A percentile compares a stretch with the other conserved stretches of the same genome.
These are phyloP conservation scores for Salmacisia buchloeana DNA, from an alignment of 1,284 basidiomycete species.

Conservation along the genomic window DNA sequence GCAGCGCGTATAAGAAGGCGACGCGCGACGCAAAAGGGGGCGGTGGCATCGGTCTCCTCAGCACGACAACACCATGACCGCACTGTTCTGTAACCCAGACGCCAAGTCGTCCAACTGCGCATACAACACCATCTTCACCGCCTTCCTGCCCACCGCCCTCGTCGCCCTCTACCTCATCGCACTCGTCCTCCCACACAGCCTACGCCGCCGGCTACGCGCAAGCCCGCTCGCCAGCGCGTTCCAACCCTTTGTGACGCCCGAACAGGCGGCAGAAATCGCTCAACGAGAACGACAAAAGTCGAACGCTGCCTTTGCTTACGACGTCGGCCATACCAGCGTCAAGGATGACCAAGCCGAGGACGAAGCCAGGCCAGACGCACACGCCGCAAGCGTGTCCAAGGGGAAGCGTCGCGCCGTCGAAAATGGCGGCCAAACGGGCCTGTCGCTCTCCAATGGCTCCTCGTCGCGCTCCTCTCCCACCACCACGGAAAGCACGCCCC, in stretches of 20 bases:
- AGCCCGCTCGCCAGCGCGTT: not conserved
- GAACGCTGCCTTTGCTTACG: not conserved
- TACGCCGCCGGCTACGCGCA: not conserved
- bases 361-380: not conserved
- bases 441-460: not conserved
- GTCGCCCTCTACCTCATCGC: conserved; percentile 3
- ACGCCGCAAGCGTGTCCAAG: not conserved
- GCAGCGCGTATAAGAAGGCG: no score
- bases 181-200: not conserved
- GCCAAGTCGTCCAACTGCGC: not conserved
- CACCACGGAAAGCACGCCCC: not conserved
- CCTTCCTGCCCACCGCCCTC: conserved; percentile 1
- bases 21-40: no score
- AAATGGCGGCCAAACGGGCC: not conserved
- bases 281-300: not conserved
- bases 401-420: not conserved
- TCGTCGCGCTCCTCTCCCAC: not conserved
- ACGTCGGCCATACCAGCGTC: not conserved
- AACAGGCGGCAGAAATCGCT: not conserved
- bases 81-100: not conserved
- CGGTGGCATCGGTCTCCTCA: no score
- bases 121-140: not conserved
- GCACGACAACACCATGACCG: no score
- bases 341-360: no score
- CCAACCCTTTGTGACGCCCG: not conserved